phyloP scores from a whole-genome alignment of 768 basidiomycete species.

The Krasilnikovozyma curviuscula region DNA sequence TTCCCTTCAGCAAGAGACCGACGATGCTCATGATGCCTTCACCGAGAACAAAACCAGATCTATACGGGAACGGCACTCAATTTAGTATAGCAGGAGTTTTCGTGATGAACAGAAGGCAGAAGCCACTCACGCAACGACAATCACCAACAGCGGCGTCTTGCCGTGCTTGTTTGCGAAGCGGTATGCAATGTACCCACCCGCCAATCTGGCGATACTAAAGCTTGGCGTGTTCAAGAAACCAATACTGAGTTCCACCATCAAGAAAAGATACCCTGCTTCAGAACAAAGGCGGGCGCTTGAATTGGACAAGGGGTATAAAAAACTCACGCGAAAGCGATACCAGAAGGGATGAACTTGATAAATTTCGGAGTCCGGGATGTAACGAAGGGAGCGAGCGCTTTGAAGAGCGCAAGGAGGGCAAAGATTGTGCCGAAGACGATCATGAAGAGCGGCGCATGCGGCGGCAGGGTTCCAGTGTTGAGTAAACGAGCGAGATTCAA shows the following conservation, averaged over 20 bases:
- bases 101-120: conserved; percentile 31
- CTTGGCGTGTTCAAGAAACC: conserved; percentile 86
- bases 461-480: conserved; percentile 56
- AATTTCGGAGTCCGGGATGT: conserved; percentile 5
- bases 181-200: conserved; percentile 69
- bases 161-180: conserved; percentile 18
- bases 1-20: conserved; percentile 50
- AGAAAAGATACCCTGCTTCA: too few relatives aligned
- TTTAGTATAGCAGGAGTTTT: not conserved
- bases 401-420: conserved; percentile 43
- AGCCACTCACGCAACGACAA: conserved; percentile 21
- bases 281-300: not conserved
- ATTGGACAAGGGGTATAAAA: not conserved
- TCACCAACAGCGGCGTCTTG: conserved; percentile 19
- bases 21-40: conserved; percentile 79
- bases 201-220: conserved; percentile 74
- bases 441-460: conserved; percentile 61
- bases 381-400: conserved; percentile 31
- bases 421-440: conserved; percentile 52
- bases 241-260: conserved; percentile 15
- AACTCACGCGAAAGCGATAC: conserved; percentile 71
- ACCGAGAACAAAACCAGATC: conserved; percentile 87
- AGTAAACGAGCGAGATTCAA: conserved; percentile 29
- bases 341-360: conserved; percentile 62
- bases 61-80: conserved; percentile 45